Evolutionary conservation across 2,329 filamentous ascomycete species (phyloP), one percentile per base, ranked within the genome.

Genomic region (Apiospora aurea): DNA sequence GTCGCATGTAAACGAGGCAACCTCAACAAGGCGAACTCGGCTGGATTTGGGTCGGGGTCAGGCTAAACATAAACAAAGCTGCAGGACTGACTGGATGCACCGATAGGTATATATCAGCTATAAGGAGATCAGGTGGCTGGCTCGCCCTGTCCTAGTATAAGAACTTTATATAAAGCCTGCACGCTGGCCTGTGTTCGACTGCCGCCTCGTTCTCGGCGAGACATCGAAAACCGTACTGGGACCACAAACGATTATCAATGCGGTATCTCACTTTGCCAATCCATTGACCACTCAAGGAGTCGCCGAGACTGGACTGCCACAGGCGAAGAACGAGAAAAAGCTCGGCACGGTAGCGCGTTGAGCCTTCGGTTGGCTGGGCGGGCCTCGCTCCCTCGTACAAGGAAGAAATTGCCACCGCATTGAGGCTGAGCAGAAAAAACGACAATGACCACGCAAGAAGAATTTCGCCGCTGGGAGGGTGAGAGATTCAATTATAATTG

Each of bases 301-400:
- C 57, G 57, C 57, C 57, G 57, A 64, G 57, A 64, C 18, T 24
- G 21, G 21, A 61, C 29, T 64, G 18, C 57, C 57, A 41, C 29
- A 24, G 29, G 21, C 34, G 29, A 41, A n/a, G 57, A 61, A 38
- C 11, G 16, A 21, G 6, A 38, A 61, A 38, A 61, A 38, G 53
- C 53, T 61, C 16, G 53, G 53, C 53, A 14, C 2, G 16, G 29
- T 64, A 8, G 1, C 4, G 41, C n/a, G 34, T n/a, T 64, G 18
- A 16, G 57, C 41, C 2, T 64, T 38, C 29, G 18, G 41, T 64
- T 64, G 57, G 57, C 18, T 6, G 34, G 21, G 16, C 18, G 18
- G 8, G 1, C 11, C 34, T 13, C 29, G 2, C 26, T 10, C 29
- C 53, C 53, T 64, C 57, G 57, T 64, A 64, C 57, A 64, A 18